Evolutionary conservation across 257 asterid genomes (phyloP), one percentile per base, ranked within the genome.

Genomic region (Fraxinus excelsior): DNA sequence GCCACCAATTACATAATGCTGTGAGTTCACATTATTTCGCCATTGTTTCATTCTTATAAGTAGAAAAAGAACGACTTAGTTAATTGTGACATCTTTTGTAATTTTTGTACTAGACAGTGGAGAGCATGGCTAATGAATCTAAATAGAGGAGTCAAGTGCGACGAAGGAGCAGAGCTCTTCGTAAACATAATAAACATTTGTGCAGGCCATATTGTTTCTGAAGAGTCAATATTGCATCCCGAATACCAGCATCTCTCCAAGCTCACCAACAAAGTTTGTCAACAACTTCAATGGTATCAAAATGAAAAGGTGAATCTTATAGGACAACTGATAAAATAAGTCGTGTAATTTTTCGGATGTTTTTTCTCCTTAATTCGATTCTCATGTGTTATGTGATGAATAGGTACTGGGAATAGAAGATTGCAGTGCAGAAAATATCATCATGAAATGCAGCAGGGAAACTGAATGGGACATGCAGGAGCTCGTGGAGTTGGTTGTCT

Each of bases 171-270:
- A 18, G 90, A 84, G 83, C 81, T 87, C 16, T 21, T 66, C 1
- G 82, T 76, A 10, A 79, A 74, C 73, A 84, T 85, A 11, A 18
- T 87, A 76, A 84, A 89, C 72, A 78, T 77, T 4, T 83, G 90
- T 34, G 81, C 66, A 0, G 83, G 89, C 4, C 74, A 76, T 76
- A 40, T 58, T 16, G 58, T 38, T 1, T 56, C 34, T 0, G 81
- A 19, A 13, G 72, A 44, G 86, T 78, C 1, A 74, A 1, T 76
- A 19, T 13, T 82, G 16, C 23, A 51, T 4, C 78, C 79, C 58
- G 86, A 82, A 8, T 85, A 86, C 79, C 71, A 38, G 31, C 64
- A 71, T 51, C 88, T 88, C 64, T 78, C 90, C 70, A 19, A 72
- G 3, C 86, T 84, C 75, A 84, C 84, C 0, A 84, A 76, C 67